Evolutionary conservation across 2,329 filamentous ascomycete genomes (phyloP).

Genomic region (Aspergillus sp.): DNA sequence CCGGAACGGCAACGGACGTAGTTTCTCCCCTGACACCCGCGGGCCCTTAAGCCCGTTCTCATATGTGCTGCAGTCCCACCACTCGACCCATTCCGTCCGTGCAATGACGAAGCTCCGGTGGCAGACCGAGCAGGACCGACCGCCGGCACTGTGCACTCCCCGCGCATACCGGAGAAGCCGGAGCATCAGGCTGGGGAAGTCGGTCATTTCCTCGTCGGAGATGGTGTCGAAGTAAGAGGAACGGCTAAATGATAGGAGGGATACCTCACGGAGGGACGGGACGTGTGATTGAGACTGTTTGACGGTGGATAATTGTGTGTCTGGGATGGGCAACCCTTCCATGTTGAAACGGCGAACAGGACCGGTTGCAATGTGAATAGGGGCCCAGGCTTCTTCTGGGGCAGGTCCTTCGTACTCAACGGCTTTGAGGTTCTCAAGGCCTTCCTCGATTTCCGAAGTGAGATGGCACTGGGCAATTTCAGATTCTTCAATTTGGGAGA

Average conservation of each 20-base stretch:
- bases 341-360: constrained; percentile 32
- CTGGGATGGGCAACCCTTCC: constrained; percentile 30
- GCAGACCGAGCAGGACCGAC: constrained; percentile 42
- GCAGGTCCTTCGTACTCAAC: constrained; percentile 25
- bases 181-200: constrained; percentile 35
- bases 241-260: constrained; percentile 40
- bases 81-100: constrained; percentile 46
- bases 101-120: constrained; percentile 41
- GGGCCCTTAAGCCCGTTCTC: constrained; percentile 39
- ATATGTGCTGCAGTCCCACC: constrained; percentile 43
- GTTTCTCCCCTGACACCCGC: constrained; percentile 28
- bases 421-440: constrained; percentile 14
- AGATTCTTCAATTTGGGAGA: constrained; percentile 31
- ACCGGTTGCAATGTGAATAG: constrained; percentile 39
- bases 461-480: constrained; percentile 35
- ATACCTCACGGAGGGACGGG: constrained; percentile 45
- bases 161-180: constrained; percentile 36
- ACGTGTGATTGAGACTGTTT: constrained; percentile 18
- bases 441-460: not conserved
- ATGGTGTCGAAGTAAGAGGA: constrained; percentile 38
- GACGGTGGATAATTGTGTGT: not conserved
- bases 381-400: constrained; percentile 33
- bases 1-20: constrained; percentile 41
- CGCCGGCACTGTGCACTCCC: constrained; percentile 37
- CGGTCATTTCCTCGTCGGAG: constrained; percentile 33